Percentiles rank a stretch among this genome's conserved stretches.
Evolutionary conservation across 257 asterid species (phyloP).

Genomic region (Ehretia macrophylla): DNA sequence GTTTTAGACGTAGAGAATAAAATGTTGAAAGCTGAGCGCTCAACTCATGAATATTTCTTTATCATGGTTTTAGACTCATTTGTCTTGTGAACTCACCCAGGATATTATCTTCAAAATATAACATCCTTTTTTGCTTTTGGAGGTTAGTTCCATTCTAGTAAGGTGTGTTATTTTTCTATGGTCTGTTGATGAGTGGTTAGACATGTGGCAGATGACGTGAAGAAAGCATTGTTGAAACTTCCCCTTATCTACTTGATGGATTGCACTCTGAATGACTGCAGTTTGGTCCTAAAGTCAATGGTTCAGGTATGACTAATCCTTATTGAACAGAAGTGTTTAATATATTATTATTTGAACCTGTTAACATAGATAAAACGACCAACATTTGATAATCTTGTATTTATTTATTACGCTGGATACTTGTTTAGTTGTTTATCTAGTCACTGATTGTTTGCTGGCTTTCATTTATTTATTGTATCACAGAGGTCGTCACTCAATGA

Average conservation of each 20-base stretch:
- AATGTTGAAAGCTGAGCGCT: not conserved
- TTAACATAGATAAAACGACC: too few species aligned
- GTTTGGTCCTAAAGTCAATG: constrained; percentile 49
- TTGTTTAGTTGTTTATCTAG: too few species aligned
- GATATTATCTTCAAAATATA: not conserved
- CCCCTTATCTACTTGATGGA: constrained; percentile 90
- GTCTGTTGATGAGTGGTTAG: constrained; percentile 36
- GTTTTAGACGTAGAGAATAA: not conserved
- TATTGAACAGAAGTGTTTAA: not conserved
- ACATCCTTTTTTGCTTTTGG: not conserved
- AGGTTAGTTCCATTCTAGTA: too few species aligned
- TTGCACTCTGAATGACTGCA: constrained; percentile 84
- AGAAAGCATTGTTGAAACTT: constrained; percentile 41
- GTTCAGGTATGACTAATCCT: constrained; percentile 52
- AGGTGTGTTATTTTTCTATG: constrained; percentile 15
- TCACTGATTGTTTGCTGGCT: too few species aligned
- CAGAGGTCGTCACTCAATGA: too few species aligned
- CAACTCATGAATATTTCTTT: not conserved
- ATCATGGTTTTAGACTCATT: too few species aligned
- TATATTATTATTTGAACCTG: not conserved
- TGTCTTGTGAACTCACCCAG: not conserved
- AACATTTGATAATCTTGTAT: too few species aligned
- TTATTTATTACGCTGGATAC: too few species aligned
- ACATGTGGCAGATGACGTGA: constrained; percentile 55
- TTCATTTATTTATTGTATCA: too few species aligned